Evolutionary conservation across 768 basidiomycete genomes (phyloP).

Genomic region (Russula emetica): DNA sequence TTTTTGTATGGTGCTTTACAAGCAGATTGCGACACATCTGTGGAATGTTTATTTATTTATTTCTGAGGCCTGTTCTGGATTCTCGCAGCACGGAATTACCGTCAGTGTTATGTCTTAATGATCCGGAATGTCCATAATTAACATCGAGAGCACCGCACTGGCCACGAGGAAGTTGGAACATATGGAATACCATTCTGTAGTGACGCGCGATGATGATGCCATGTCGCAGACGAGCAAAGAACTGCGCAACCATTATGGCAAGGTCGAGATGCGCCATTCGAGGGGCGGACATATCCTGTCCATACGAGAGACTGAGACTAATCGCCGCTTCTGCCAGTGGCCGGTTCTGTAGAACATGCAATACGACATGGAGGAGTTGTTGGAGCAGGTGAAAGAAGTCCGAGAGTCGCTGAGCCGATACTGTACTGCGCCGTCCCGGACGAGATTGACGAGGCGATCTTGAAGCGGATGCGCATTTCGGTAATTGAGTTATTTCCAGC

Average conservation of each 20-base stretch:
- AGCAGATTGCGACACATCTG: conserved; percentile 21
- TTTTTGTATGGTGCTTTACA: conserved; percentile 19
- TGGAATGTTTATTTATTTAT: conserved; percentile 21
- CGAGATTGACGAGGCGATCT: conserved; percentile 94
- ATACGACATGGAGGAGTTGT: conserved; percentile 94
- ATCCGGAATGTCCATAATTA: conserved; percentile 40
- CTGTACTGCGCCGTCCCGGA: conserved; percentile 91
- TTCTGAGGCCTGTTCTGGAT: conserved; percentile 23
- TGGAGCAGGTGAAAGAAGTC: conserved; percentile 97
- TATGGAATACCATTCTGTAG: conserved; percentile 99
- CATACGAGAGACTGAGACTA: not conserved
- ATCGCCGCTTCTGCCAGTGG: not conserved
- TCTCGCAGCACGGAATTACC: conserved; percentile 21
- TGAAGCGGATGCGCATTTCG: conserved; percentile 74
- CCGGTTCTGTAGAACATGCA: conserved; percentile 67
- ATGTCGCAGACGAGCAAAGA: conserved; percentile 97
- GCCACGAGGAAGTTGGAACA: conserved; percentile 95
- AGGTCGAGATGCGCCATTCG: conserved; percentile 78
- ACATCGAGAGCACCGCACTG: conserved; percentile 94
- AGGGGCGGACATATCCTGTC: not conserved
- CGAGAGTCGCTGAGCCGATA: conserved; percentile 90
- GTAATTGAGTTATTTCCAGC: too few relatives aligned
- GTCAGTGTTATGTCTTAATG: conserved; percentile 8
- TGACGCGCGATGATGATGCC: conserved; percentile 91
- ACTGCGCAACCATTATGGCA: conserved; percentile 94